Conservation (phyloP, 2,329 filamentous ascomycete species). For the Neospermospora avenae region DNA sequence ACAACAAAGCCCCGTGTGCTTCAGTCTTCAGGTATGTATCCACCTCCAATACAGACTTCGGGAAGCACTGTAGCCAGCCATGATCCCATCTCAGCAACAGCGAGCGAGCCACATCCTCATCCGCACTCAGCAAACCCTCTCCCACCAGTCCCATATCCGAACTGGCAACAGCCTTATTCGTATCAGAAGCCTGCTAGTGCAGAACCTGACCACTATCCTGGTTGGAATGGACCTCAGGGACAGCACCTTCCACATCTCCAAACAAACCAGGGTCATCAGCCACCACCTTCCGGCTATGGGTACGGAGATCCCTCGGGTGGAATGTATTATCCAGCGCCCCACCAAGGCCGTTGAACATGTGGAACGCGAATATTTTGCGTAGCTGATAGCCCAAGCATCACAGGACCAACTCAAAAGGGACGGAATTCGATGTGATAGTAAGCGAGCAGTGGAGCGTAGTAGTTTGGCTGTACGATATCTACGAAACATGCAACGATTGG, state of each 20-base stretch:
- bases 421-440: not conserved
- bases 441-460: not conserved
- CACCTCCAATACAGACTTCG: conserved; percentile 28
- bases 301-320: conserved; percentile 27
- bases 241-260: conserved; percentile 19
- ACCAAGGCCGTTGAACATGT: conserved; percentile 23
- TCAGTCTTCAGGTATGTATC: conserved; percentile 31
- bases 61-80: conserved; percentile 19
- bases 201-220: conserved; percentile 27
- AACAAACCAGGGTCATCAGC: conserved; percentile 10
- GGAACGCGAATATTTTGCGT: not conserved
- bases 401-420: not conserved
- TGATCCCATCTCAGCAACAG: conserved; percentile 24
- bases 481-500: not conserved
- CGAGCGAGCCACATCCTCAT: conserved; percentile 23
- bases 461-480: not conserved
- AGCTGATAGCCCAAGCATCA: not conserved
- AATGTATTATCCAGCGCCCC: conserved; percentile 31
- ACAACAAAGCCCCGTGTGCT: conserved; percentile 27
- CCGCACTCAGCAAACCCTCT: conserved; percentile 26
- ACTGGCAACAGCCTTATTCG: conserved; percentile 31
- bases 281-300: conserved; percentile 19
- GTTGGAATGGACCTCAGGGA: conserved; percentile 25
- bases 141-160: conserved; percentile 23
- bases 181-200: conserved; percentile 29